Conservation (phyloP, 2,329 filamentous ascomycete species). For the Ascochyta viciae-villosae region DNA sequence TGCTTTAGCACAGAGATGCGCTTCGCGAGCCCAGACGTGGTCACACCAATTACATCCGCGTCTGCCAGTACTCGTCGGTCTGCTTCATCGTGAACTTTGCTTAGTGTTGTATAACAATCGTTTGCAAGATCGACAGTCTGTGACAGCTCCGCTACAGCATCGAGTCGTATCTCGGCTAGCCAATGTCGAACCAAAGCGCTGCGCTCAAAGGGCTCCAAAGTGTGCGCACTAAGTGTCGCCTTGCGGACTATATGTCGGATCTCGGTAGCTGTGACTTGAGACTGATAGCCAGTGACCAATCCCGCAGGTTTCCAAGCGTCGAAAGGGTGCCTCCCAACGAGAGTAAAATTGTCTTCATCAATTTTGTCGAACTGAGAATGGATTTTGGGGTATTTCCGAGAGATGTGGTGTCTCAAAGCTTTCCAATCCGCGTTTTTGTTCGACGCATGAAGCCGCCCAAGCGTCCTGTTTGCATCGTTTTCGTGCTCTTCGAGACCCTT, state of each 20-base stretch:
- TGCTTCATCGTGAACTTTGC: conserved; percentile 46
- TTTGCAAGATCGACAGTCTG: conserved; percentile 18
- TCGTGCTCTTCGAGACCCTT: conserved; percentile 19
- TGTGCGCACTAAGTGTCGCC: conserved; percentile 18
- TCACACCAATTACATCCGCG: conserved; percentile 65
- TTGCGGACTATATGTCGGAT: conserved; percentile 10
- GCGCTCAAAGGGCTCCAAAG: conserved; percentile 22
- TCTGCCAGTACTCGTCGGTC: conserved; percentile 49
- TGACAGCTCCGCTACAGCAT: conserved; percentile 22
- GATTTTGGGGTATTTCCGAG: conserved; percentile 21
- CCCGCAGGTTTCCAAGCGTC: conserved; percentile 24
- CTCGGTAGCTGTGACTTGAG: not conserved
- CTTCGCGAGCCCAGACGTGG: conserved; percentile 67
- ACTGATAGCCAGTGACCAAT: not conserved
- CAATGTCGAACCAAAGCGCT: conserved; percentile 20
- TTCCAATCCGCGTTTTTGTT: conserved; percentile 27
- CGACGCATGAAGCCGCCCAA: conserved; percentile 17
- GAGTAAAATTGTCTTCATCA: conserved; percentile 27
- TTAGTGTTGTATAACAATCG: conserved; percentile 15
- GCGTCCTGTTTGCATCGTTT: conserved; percentile 7
- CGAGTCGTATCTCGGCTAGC: conserved; percentile 20
- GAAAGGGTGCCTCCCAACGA: conserved; percentile 34
- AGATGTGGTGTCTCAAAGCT: conserved; percentile 23
- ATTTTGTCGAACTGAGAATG: conserved; percentile 25
- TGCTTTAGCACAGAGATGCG: conserved; percentile 59